These are phyloP conservation scores for Solanum chmielewskii DNA, from an alignment of 257 asterid genomes.

Conservation along the genomic window DNA sequence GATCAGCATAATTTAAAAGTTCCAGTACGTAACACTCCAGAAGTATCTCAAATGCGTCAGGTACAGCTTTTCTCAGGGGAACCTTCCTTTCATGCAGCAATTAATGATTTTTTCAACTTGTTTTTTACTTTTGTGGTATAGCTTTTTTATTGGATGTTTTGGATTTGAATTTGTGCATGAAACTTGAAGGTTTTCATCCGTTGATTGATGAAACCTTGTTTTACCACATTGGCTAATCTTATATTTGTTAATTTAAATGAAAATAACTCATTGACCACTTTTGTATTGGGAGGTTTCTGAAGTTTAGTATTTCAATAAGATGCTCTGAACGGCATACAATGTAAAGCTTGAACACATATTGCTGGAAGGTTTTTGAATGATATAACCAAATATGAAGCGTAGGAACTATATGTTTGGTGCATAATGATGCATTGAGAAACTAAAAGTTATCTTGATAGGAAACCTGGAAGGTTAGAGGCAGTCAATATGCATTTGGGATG, in stretches of 20 bases:
- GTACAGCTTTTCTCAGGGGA: neutral
- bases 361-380: neutral
- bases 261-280: neutral
- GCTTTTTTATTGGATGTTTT: neutral
- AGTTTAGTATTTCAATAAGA: neutral
- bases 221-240: neutral
- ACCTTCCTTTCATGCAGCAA: neutral
- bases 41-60: constrained; percentile 18
- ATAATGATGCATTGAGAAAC: neutral
- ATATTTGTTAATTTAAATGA: neutral
- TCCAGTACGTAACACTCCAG: constrained; percentile 19
- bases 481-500: neutral
- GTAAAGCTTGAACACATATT: neutral
- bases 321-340: neutral
- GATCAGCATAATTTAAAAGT: constrained; percentile 20
- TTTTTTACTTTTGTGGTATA: neutral
- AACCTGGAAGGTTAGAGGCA: neutral
- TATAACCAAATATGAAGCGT: neutral
- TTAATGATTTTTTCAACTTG: constrained; percentile 12
- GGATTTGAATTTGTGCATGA: neutral
- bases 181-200: neutral
- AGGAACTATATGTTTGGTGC: neutral
- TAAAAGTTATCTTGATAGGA: neutral
- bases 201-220: neutral
- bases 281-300: neutral